Base-by-base conservation (phyloP, 306 rosid genomes). In the Cucurbita ficifolia region DNA sequence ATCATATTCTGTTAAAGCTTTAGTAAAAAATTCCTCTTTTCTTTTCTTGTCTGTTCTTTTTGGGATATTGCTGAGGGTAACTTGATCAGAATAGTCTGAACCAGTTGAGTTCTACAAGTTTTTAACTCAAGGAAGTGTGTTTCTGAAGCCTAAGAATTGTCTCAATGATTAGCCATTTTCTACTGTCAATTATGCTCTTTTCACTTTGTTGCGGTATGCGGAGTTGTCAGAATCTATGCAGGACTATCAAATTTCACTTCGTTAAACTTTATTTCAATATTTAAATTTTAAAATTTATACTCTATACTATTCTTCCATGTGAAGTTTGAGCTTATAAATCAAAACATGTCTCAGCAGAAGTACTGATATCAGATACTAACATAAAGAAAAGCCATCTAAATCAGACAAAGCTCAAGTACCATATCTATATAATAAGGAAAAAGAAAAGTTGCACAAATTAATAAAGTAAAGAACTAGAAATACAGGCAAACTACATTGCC, bases 101-200 rank as follows among this genome's bases (percentile, higher is more conserved):
- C 33, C 33, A 17, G 45, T 33, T 29, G 38, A 70, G 21, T 70
- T 48, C 43, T 50, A 29, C 51, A 22, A 49, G 56, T 24, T n/a
- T 29, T 49, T n/a, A 70, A 49, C 24, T 16, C 45, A 21, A 48
- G 75, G 59, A 21, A 14, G 58, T 70, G 75, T 52, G 57, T 9
- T 50, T 22, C n/a, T 33, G 75, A 70, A 70, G 75, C 57, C 60
- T 70, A 51, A 7, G 75, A 70, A 29, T 50, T 70, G 60, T 70
- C 75, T 17, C 60, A 70, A 70, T 70, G 75, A 70, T 70, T 70
- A 70, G 48, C 18, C 33, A 60, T 52, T 70, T 70, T 52, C 46
- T 16, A 50, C 49, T 21, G 72, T 65, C 72, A 17, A 65, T 42
- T 65, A 65, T 65, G n/a, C 52, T 42, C 72, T 2, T 50, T 70